phyloP scores from a whole-genome alignment of 2,329 filamentous ascomycete genomes.

The Exophiala calicioides region DNA sequence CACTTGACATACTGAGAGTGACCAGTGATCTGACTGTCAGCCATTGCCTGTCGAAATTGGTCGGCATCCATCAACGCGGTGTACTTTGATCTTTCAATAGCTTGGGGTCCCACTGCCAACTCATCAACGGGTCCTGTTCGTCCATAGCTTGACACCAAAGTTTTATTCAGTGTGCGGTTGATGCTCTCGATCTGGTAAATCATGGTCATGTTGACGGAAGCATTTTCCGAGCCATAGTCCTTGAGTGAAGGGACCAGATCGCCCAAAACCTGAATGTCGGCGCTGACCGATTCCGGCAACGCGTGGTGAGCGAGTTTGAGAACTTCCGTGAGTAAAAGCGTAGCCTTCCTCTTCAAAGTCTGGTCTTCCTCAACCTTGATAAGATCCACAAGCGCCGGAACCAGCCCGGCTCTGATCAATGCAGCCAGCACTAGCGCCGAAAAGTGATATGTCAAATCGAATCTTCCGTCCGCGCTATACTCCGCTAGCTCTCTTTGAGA shows the following conservation, averaged over 20 bases:
- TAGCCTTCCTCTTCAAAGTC: slow-evolving; percentile 79
- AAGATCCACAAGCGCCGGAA: slow-evolving; percentile 49
- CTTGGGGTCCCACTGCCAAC: slow-evolving; percentile 34
- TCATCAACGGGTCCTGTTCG: slow-evolving; percentile 42
- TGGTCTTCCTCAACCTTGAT: slow-evolving; percentile 53
- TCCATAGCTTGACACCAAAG: slow-evolving; percentile 42
- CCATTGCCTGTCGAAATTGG: slow-evolving; percentile 62
- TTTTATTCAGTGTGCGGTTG: slow-evolving; percentile 82
- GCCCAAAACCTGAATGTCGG: slow-evolving; percentile 81
- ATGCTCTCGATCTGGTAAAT: slow-evolving; percentile 99
- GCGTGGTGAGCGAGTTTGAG: slow-evolving; percentile 85
- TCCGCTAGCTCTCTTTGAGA: slow-evolving; percentile 53
- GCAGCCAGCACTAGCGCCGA: slow-evolving; percentile 84
- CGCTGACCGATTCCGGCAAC: slow-evolving; percentile 78
- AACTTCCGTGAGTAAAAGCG: slow-evolving; percentile 85
- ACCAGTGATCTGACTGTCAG: slow-evolving; percentile 78
- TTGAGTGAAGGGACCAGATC: slow-evolving; percentile 78
- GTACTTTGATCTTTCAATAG: slow-evolving; percentile 57
- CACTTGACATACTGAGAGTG: slow-evolving; percentile 92
- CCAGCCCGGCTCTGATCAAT: slow-evolving; percentile 76
- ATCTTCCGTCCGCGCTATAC: slow-evolving; percentile 69
- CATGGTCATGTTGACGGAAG: slow-evolving; percentile 81
- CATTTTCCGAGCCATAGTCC: slow-evolving; percentile 68
- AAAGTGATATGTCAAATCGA: slow-evolving; percentile 91
- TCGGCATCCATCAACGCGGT: slow-evolving; percentile 65